Percentiles rank a stretch among this genome's conserved stretches.
phyloP scores from a whole-genome alignment of 225 moss, liverwort and hornwort genomes.

The Polytrichum formosum region DNA sequence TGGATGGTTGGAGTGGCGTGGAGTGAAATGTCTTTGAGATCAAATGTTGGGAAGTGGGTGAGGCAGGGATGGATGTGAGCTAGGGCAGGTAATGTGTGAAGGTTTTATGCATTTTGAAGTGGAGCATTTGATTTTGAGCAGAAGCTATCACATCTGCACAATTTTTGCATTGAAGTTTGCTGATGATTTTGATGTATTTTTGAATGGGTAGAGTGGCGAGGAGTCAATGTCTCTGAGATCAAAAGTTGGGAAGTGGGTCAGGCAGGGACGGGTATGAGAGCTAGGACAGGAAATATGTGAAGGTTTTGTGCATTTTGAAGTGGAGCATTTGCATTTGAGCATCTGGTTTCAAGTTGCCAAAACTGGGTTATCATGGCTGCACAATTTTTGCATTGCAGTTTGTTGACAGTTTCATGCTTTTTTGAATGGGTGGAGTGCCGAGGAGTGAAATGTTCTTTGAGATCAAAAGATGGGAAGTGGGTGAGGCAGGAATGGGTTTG shows the following conservation, averaged over 20 bases:
- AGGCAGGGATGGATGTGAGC: too few relatives aligned
- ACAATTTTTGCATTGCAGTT: too few relatives aligned
- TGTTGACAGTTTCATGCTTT: too few relatives aligned
- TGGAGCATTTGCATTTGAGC: neutral
- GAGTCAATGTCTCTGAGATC: neutral
- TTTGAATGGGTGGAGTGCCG: neutral
- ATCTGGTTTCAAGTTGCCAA: neutral
- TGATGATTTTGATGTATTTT: too few relatives aligned
- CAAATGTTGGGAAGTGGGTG: too few relatives aligned
- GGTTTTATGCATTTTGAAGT: neutral
- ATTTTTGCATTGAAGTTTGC: neutral
- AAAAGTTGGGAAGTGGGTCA: neutral
- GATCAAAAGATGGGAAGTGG: neutral
- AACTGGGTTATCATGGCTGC: too few relatives aligned
- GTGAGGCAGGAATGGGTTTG: neutral
- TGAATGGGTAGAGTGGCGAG: neutral
- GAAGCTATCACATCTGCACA: too few relatives aligned
- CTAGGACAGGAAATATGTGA: neutral
- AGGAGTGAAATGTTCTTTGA: neutral
- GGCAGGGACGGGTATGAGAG: neutral
- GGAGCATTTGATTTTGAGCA: neutral
- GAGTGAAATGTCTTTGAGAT: too few relatives aligned
- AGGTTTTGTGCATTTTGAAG: neutral
- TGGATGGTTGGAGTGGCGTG: neutral
- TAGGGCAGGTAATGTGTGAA: too few relatives aligned